A percentile compares a stretch with the other conserved stretches of the same genome.
Evolutionary conservation across 768 basidiomycete species (phyloP).

Genomic region (Infundibulicybe gibba): DNA sequence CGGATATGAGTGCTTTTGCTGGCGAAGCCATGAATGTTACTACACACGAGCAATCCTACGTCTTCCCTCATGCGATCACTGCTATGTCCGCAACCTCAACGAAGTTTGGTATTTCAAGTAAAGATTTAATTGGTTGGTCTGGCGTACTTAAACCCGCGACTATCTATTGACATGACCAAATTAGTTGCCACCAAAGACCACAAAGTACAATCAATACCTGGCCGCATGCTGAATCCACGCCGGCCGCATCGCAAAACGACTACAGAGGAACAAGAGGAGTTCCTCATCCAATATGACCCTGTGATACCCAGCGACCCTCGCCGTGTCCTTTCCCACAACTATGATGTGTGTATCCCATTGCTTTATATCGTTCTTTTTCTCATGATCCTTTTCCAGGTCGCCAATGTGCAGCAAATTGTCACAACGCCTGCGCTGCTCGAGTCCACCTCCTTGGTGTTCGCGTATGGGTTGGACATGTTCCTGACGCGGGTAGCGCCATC

Average conservation of each 20-base stretch:
- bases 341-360: constrained; percentile 27
- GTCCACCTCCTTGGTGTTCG: constrained; percentile 86
- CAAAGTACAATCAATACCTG: constrained; percentile 73
- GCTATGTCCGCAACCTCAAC: constrained; percentile 76
- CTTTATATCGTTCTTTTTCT: neutral
- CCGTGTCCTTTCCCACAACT: constrained; percentile 45
- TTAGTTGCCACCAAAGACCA: constrained; percentile 75
- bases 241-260: constrained; percentile 76
- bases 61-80: constrained; percentile 65
- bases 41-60: constrained; percentile 65
- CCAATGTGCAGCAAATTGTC: constrained; percentile 62
- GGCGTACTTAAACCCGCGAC: neutral
- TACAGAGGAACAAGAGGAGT: constrained; percentile 77
- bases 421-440: constrained; percentile 86
- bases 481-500: constrained; percentile 82
- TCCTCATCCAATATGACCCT: constrained; percentile 82
- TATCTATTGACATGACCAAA: neutral
- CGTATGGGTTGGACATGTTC: constrained; percentile 89
- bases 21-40: constrained; percentile 49
- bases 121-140: constrained; percentile 77
- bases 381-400: constrained; percentile 43
- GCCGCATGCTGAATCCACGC: constrained; percentile 77
- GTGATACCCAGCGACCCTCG: constrained; percentile 68
- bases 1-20: constrained; percentile 43
- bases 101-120: constrained; percentile 83